Base-by-base conservation (phyloP, 805 yeast species). In the Saccharomycopsis fodiens region DNA sequence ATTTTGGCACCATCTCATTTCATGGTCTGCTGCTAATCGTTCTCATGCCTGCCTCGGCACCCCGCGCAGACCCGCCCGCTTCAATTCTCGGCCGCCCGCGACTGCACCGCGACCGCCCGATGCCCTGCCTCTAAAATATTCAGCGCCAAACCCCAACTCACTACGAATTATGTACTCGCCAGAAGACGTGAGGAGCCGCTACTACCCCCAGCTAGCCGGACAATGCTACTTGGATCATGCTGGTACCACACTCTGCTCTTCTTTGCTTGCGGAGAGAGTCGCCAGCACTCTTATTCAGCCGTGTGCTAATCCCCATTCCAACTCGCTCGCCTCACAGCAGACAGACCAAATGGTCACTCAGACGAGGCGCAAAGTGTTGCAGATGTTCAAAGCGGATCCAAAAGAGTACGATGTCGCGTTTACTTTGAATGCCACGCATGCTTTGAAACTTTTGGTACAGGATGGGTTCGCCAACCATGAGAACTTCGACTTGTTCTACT, bases 271-370 rank as follows among this genome's bases (percentile, higher is more conserved):
- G 3, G 51, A 56, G 22, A 48, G 46, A 4, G 45, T 58, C 8
- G 54, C 62, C 6, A 52, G 55, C 36, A 39, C 34, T 4, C 45
- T 70, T 30, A 39, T 57, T 7, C 12, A 51, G 1, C 51, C 51
- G 20, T 54, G 56, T 17, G 69, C 65, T 4, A 70, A 70, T 50
- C 73, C 75, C 2, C 75, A 70, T 46, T 69, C 74, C 4, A 58
- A 55, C 15, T 63, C 69, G 3, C 35, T 51, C n/a, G 48, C 65
- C 2, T 68, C 72, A 0, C 50, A 50, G 20, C 43, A 42, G 4
- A 55, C 72, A 0, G 48, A 58, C 1, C 39, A 37, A 2, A 15
- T 60, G 40, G 53, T 70, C 2, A 56, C 58, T 1, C 31, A 42
- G 7, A 54, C 65, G 1, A 55, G 73, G 20, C 25, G 47, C 2